Evolutionary conservation across 2,329 filamentous ascomycete genomes (phyloP).

Genomic region (Colletotrichum trifolii): DNA sequence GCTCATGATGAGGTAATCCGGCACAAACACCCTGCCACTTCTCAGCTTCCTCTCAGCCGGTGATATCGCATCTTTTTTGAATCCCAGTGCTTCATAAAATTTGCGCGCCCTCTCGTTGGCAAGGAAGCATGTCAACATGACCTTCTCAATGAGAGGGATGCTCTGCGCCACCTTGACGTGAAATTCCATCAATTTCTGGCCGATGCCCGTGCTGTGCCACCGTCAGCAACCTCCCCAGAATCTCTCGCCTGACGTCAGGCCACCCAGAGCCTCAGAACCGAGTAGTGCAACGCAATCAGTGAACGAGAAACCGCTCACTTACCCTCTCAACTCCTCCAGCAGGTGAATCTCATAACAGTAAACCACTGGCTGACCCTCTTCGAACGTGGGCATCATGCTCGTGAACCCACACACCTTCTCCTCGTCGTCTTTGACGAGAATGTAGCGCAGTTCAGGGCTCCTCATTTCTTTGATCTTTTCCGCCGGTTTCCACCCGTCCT

Average conservation of each 20-base stretch:
- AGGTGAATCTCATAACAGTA: conserved; percentile 87
- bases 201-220: conserved; percentile 68
- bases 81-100: conserved; percentile 73
- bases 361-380: conserved; percentile 72
- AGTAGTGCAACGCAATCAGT: neutral
- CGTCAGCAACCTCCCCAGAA: conserved; percentile 4
- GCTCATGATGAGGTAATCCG: conserved; percentile 72
- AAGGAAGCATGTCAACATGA: conserved; percentile 80
- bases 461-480: conserved; percentile 76
- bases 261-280: neutral
- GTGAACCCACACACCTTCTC: conserved; percentile 63
- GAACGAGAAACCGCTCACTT: conserved; percentile 38
- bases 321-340: conserved; percentile 64
- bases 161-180: conserved; percentile 64
- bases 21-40: conserved; percentile 62
- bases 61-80: conserved; percentile 64
- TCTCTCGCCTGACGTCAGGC: neutral
- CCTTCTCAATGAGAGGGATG: conserved; percentile 68
- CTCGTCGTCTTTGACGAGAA: conserved; percentile 62
- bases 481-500: conserved; percentile 69
- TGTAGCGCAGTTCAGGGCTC: conserved; percentile 73
- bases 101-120: conserved; percentile 66
- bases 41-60: conserved; percentile 64
- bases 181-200: conserved; percentile 67
- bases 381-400: conserved; percentile 78